Base-by-base conservation (phyloP, 192 early-diverging fungal genomes). In the Coemansia sp. region DNA sequence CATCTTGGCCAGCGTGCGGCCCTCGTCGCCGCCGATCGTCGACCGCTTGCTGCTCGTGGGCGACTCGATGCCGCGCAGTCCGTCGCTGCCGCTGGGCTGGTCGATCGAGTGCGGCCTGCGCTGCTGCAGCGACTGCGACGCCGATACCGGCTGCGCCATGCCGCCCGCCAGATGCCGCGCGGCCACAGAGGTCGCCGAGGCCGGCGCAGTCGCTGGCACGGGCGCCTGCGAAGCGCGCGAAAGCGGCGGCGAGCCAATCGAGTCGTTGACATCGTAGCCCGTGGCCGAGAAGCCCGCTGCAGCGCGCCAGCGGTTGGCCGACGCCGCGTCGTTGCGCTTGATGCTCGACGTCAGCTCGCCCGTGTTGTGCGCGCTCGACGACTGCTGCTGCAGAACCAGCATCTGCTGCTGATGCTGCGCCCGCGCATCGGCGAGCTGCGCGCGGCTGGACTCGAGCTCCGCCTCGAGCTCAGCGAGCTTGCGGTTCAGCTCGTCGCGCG, bases 351-450 rank as follows among this genome's bases (percentile, higher is more conserved):
- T 30, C 58, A 36, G 51, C 36, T 52, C 28, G 34, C 49, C 49
- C 10, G 1, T 49, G 28, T 32, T 29, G 46, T 22, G 51, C 23
- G 11, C 27, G 39, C 2, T 36, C 51, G 14, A 9, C 52, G 64
- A 13, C 42, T 56, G 63, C 58, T 64, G 65, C 61, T 64, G 74
- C 20, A 60, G 29, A n/a, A 67, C 65, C 18, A 71, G 65, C 52
- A 67, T 54, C 58, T 67, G 64, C 68, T 76, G 68, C 65, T 76
- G 74, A 28, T 68, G 66, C 62, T 74, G 65, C n/a, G 74, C 65
- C 23, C 65, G 64, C 7, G 56, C 74, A 27, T 77, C 74, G 9
- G 68, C 74, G 51, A 77, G 55, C 65, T 65, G 65, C 28, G 61
- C 64, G 0, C 64, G 59, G 30, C 64, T 67, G 9, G 65, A 36